Evolutionary conservation across 208 protist genomes (phyloP).

Genomic region (Endotrypanum monterogeii): DNA sequence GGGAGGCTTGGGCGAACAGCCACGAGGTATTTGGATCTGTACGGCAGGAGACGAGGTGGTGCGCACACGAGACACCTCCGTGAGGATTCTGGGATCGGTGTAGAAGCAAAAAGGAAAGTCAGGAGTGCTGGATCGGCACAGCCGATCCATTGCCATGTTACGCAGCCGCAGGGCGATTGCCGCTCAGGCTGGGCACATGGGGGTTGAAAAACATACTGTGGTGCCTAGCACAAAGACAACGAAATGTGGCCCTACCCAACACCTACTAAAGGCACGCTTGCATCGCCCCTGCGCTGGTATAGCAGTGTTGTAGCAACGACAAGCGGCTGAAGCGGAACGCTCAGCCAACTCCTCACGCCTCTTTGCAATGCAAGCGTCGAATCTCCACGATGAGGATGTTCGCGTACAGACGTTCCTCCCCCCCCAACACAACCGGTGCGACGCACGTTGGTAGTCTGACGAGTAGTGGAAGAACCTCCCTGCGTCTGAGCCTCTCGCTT

Average conservation of each 20-base stretch:
- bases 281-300: constrained; percentile 17
- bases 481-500: constrained; percentile 13
- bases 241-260: not conserved
- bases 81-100: not conserved
- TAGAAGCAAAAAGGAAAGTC: constrained; percentile 32
- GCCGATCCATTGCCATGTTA: constrained; percentile 52
- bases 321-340: constrained; percentile 43
- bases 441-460: constrained; percentile 50
- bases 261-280: not conserved
- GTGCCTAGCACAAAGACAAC: not conserved
- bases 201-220: constrained; percentile 33
- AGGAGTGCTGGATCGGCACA: constrained; percentile 29
- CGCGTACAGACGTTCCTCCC: constrained; percentile 61
- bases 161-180: constrained; percentile 61
- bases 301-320: constrained; percentile 39
- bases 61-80: not conserved
- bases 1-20: not conserved
- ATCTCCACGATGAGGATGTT: constrained; percentile 43
- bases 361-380: constrained; percentile 44
- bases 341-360: constrained; percentile 17
- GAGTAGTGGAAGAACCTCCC: constrained; percentile 43
- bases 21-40: not conserved
- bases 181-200: constrained; percentile 72
- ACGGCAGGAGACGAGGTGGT: not conserved
- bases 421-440: constrained; percentile 42